A percentile compares a stretch with the other conserved stretches of the same genome.
Evolutionary conservation across 345 rosid species (phyloP).

Genomic region (Pugionium cornutum): DNA sequence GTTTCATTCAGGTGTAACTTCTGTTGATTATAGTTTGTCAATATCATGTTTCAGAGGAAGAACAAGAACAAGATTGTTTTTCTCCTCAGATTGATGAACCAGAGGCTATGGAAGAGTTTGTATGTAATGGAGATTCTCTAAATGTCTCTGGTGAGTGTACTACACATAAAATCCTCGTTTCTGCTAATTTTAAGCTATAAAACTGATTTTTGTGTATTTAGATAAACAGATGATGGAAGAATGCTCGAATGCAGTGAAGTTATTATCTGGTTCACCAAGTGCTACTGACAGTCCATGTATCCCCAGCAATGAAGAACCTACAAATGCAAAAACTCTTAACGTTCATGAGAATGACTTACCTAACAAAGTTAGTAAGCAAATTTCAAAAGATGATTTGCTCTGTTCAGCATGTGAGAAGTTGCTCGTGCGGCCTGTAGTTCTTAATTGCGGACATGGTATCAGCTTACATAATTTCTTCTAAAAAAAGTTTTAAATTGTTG

Average conservation of each 20-base stretch:
- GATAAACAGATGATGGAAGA: constrained; percentile 29
- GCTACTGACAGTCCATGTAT: too few species aligned
- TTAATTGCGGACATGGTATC: constrained; percentile 92
- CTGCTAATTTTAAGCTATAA: constrained; percentile 15
- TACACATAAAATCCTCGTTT: constrained; percentile 11
- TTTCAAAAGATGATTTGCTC: constrained; percentile 56
- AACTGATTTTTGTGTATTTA: not conserved
- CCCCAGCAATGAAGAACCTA: constrained; percentile 20
- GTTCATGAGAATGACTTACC: constrained; percentile 24
- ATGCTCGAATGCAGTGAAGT: constrained; percentile 27
- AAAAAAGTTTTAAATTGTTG: not conserved
- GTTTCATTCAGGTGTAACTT: not conserved
- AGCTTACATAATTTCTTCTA: constrained; percentile 4
- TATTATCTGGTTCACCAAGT: not conserved
- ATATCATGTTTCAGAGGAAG: constrained; percentile 58
- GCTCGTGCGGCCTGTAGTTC: constrained; percentile 59
- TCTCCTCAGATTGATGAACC: constrained; percentile 60
- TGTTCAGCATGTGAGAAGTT: constrained; percentile 71
- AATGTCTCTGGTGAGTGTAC: constrained; percentile 31
- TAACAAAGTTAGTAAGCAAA: constrained; percentile 28
- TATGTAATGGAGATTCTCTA: constrained; percentile 21
- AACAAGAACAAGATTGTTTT: constrained; percentile 34
- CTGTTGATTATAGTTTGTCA: constrained; percentile 6
- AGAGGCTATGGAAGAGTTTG: constrained; percentile 32
- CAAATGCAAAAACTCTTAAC: constrained; percentile 2